Evolutionary conservation across 2,329 filamentous ascomycete genomes (phyloP), one percentile per base, ranked within the genome.

Genomic region (Blastomyces parvus): DNA sequence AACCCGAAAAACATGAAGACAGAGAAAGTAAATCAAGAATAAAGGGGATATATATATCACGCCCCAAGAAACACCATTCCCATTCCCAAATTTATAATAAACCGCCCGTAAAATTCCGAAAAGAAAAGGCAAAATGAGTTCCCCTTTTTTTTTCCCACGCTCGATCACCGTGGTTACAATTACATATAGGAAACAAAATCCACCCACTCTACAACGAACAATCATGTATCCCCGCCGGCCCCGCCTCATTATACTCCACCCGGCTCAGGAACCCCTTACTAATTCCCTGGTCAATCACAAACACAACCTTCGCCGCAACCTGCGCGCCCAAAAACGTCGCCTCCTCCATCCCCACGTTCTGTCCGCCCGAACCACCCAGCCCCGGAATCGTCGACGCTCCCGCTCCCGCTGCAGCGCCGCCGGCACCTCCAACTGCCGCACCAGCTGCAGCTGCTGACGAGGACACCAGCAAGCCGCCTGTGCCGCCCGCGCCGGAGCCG

Each of bases 291-390:
- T 90, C 87, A 2, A 86, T 80, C 11, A 88, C 83, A 73, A 89
- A 90, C 59, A 89, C 77, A 27, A 89, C 85, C 75, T 88, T 89
- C 1, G 89, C 91, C 1, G 89, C 90, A 40, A 96, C 88, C 76
- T 96, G 90, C 2, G 90, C 89, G 13, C 92, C 92, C 7, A 97
- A 79, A 77, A 97, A 96, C 71, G 87, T 85, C 59, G 89, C 86
- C 76, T 97, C 92, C 71, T 97, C 92, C 71, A 83, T 84, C 1
- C 85, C 85, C 2, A 78, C 76, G 38, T 84, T 67, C 40, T 64
- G 62, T 19, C 57, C 57, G 2, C 44, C 22, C 30, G 46, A 46
- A 2, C 40, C 46, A 13, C 46, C 46, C 6, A 50, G 11, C 33
- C 56, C 56, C 25, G 48, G 9, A 52, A 52, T 13, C 2, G 8